These are phyloP conservation scores for Thyridium curvatum DNA, from an alignment of 2,329 filamentous ascomycete species.

Conservation along the genomic window DNA sequence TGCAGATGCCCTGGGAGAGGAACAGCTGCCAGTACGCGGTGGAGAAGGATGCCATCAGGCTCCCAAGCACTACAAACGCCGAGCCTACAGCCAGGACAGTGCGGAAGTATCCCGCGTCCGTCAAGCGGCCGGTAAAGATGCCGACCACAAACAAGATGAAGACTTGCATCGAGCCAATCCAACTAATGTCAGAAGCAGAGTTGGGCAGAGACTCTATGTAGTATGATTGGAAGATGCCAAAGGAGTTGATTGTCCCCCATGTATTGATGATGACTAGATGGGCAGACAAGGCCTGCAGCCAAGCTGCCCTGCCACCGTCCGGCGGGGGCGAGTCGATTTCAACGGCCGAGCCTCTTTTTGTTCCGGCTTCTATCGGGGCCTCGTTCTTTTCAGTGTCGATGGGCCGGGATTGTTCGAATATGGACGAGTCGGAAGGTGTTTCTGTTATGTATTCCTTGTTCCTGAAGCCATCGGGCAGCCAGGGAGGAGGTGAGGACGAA, in stretches of 20 bases:
- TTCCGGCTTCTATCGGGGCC: too few relatives aligned
- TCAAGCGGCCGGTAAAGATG: slow-evolving; percentile 35
- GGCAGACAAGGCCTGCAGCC: slow-evolving; percentile 45
- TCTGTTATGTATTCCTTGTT: too few relatives aligned
- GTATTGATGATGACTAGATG: slow-evolving; percentile 51
- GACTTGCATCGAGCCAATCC: slow-evolving; percentile 40
- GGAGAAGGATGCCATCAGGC: slow-evolving; percentile 34
- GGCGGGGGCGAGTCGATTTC: too few relatives aligned
- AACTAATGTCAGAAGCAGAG: slow-evolving; percentile 28
- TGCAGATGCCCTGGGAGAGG: slow-evolving; percentile 32
- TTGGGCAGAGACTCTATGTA: slow-evolving; percentile 32
- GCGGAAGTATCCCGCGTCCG: slow-evolving; percentile 39
- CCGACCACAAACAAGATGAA: slow-evolving; percentile 37
- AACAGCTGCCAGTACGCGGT: slow-evolving; percentile 34
- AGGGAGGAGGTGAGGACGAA: too few relatives aligned
- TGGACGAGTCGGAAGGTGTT: too few relatives aligned
- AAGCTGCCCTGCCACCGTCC: slow-evolving; percentile 47
- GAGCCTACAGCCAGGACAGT: slow-evolving; percentile 31
- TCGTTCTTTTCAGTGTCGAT: too few relatives aligned
- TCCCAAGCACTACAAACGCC: slow-evolving; percentile 35
- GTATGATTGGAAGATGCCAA: slow-evolving; percentile 50
- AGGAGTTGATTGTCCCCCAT: slow-evolving; percentile 38
- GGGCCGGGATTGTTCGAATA: too few relatives aligned
- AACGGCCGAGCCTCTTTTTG: too few relatives aligned
- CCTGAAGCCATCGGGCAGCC: too few relatives aligned